Evolutionary conservation across 2,329 filamentous ascomycete species (phyloP).

Genomic region (Sporothrix pseudoabietina): DNA sequence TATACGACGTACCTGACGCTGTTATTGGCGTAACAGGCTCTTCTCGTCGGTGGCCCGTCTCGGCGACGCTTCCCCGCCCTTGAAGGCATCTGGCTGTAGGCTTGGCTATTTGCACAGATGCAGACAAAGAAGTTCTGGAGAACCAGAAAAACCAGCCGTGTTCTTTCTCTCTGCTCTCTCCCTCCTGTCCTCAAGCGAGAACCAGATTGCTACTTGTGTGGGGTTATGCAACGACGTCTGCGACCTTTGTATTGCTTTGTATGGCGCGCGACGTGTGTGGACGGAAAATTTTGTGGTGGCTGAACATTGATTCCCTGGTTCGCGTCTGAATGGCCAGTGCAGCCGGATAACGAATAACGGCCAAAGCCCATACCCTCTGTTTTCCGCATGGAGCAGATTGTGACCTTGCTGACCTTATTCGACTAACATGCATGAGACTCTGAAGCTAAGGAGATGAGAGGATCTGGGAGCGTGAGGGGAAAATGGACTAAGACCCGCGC

Average conservation of each 20-base stretch:
- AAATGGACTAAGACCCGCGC: conserved; percentile 8
- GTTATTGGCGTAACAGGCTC: neutral
- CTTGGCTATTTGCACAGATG: neutral
- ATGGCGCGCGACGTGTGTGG: neutral
- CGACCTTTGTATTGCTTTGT: neutral
- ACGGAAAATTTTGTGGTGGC: conserved; percentile 6
- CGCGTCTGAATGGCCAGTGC: neutral
- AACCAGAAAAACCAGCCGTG: neutral
- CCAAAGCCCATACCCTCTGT: neutral
- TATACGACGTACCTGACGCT: neutral
- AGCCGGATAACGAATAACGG: neutral
- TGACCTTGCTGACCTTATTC: neutral
- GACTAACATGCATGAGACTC: neutral
- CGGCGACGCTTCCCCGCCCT: conserved; percentile 1
- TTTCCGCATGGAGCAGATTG: neutral
- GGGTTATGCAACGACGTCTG: conserved; percentile 2
- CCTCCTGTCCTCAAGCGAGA: neutral
- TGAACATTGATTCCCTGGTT: neutral
- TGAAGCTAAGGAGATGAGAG: neutral
- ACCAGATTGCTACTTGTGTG: neutral
- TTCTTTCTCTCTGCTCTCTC: neutral
- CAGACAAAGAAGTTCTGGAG: too few relatives aligned
- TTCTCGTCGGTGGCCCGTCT: conserved; percentile 4
- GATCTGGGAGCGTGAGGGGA: conserved; percentile 5
- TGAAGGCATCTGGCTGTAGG: neutral